Evolutionary conservation across 2,329 filamentous ascomycete species (phyloP).

Genomic region (Colletotrichum sp.): DNA sequence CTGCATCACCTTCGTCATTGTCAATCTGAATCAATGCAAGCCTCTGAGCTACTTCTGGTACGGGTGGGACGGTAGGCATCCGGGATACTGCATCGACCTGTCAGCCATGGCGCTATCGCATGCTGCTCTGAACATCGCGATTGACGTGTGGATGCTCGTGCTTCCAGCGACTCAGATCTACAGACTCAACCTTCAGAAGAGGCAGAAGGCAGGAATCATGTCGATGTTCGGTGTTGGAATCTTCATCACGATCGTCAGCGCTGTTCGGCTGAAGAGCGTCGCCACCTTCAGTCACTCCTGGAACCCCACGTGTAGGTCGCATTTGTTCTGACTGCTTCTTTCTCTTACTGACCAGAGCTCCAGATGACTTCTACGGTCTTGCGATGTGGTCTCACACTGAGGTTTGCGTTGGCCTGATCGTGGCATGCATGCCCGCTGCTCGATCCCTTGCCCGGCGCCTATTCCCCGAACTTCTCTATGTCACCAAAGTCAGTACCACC

Average conservation of each 20-base stretch:
- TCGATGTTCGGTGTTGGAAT: conserved; percentile 13
- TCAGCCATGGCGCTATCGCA: conserved; percentile 6
- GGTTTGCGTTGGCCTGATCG: background rate
- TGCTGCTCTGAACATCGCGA: background rate
- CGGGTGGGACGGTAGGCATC: conserved; percentile 6
- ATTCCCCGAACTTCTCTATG: conserved; percentile 8
- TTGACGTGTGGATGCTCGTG: conserved; percentile 10
- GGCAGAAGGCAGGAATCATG: conserved; percentile 13
- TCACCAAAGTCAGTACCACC: background rate
- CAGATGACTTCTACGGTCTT: conserved; percentile 26
- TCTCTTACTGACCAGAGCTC: conserved; percentile 40
- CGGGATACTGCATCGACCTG: background rate
- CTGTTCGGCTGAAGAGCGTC: background rate
- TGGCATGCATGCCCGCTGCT: conserved; percentile 15
- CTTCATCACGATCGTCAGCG: conserved; percentile 10
- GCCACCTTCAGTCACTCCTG: conserved; percentile 2
- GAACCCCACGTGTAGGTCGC: conserved; percentile 21
- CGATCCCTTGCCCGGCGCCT: background rate
- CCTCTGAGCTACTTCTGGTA: conserved; percentile 14
- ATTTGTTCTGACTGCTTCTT: conserved; percentile 40
- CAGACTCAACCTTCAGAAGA: conserved; percentile 10
- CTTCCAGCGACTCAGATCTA: conserved; percentile 9
- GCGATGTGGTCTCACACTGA: conserved; percentile 32
- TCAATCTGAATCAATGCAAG: conserved; percentile 32
- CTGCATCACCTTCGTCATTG: conserved; percentile 33